These are phyloP conservation scores for Carallia pectinifolia DNA, from an alignment of 345 rosid species.

Conservation along the genomic window DNA sequence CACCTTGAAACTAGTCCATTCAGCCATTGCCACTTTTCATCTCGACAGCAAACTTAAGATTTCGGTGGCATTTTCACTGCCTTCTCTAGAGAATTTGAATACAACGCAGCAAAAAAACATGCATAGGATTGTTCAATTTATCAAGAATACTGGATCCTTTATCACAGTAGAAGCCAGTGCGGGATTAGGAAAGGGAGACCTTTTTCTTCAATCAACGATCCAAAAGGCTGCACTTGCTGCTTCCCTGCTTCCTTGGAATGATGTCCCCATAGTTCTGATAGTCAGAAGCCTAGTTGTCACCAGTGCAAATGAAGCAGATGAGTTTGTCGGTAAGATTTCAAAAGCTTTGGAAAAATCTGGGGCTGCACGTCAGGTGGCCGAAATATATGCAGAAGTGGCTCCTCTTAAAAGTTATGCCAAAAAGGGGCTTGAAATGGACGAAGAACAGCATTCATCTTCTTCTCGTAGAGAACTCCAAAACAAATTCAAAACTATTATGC, in stretches of 20 bases:
- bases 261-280: constrained; percentile 26
- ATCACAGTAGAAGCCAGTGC: constrained; percentile 32
- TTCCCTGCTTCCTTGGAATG: constrained; percentile 24
- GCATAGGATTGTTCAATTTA: constrained; percentile 23
- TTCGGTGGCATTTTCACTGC: constrained; percentile 39
- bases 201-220: constrained; percentile 23
- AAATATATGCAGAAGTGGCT: constrained; percentile 29
- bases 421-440: constrained; percentile 8
- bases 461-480: constrained; percentile 34
- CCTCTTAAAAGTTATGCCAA: constrained; percentile 16
- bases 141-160: constrained; percentile 28
- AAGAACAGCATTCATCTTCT: constrained; percentile 25
- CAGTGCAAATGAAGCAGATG: constrained; percentile 22
- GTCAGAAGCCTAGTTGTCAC: constrained; percentile 22
- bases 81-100: constrained; percentile 36
- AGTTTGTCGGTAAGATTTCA: constrained; percentile 17
- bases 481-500: constrained; percentile 25
- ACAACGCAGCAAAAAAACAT: constrained; percentile 18
- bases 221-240: constrained; percentile 17
- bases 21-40: constrained; percentile 16
- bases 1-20: constrained; percentile 30
- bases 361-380: constrained; percentile 20
- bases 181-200: constrained; percentile 26
- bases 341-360: constrained; percentile 26
- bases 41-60: constrained; percentile 24